Percentiles rank a stretch among this genome's conserved stretches.
phyloP scores from a whole-genome alignment of 371 early-diverging fungal species.

The Mucor circinelloides region DNA sequence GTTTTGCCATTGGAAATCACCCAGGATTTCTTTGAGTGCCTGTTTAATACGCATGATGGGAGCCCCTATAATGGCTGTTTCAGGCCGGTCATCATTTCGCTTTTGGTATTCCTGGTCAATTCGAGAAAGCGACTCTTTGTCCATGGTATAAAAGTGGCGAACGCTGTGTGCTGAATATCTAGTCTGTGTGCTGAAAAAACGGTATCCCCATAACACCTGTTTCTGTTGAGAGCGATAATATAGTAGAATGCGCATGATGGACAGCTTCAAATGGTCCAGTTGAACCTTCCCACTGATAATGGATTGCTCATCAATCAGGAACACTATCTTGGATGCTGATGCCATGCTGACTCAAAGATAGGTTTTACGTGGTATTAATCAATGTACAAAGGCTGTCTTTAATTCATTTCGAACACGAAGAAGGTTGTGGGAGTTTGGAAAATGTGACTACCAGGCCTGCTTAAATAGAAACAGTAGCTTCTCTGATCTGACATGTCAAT shows the following conservation, averaged over 20 bases:
- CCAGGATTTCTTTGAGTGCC: conserved; percentile 22
- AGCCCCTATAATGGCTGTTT: not conserved
- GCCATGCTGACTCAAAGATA: not conserved
- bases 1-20: conserved; percentile 25
- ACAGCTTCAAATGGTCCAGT: conserved; percentile 9
- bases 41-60: conserved; percentile 17
- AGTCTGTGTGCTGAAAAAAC: conserved; percentile 19
- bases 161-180: conserved; percentile 4
- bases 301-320: conserved; percentile 22
- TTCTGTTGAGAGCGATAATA: not conserved
- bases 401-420: not conserved
- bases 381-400: not conserved
- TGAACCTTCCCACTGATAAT: not conserved
- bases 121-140: not conserved
- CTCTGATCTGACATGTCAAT: not conserved
- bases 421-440: not conserved
- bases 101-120: conserved; percentile 13
- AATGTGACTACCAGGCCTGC: not conserved
- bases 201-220: conserved; percentile 17
- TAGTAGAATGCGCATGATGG: conserved; percentile 18
- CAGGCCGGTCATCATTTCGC: conserved; percentile 3
- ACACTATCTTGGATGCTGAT: conserved; percentile 16
- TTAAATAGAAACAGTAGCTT: not conserved
- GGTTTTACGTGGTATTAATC: not conserved
- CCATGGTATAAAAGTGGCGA: conserved; percentile 15